Evolutionary conservation across 495 filamentous ascomycete species (phyloP), one percentile per base, ranked within the genome.

Genomic region (Lichina pygmaea): DNA sequence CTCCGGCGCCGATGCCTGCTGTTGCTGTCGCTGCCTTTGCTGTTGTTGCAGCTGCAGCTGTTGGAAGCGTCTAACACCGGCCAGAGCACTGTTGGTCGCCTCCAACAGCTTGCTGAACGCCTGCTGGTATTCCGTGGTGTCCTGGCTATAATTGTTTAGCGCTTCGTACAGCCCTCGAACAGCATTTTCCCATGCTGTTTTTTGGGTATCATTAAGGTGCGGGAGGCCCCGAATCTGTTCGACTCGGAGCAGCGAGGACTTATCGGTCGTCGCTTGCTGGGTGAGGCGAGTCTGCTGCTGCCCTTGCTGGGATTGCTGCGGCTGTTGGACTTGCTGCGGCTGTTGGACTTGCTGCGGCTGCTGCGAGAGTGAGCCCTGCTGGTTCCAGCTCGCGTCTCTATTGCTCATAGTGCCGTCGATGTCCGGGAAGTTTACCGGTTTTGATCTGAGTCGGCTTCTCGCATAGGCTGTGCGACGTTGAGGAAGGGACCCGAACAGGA

Each of bases 1-100:
- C 45, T 53, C 62, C 44, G 60, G 46, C 64, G 38, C 45, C 38
- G 34, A 46, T 45, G 13, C 44, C 41, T 53, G 54, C 24, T 44
- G 49, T 24, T 16, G 46, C 32, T 50, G 54, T 44, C 45, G 57
- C 34, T 49, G 59, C 8, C 43, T 54, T 30, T 53, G 60, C 34
- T 48, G 30, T 30, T 48, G 46, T 33, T 47, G 45, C 8, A 48
- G 45, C 15, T 3, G 34, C 17, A 6, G 45, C 42, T 48, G 46
- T 34, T 48, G 46, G 9, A 17, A 9, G n/a, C 47, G 48, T 30
- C 36, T 49, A 3, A 47, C 11, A 6, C 30, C 33, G 36, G 8
- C 3, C 46, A 15, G 6, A 16, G 46, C 41, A 12, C 10, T 49
- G n/a, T 12, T 6, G 6, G 44, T 33, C 17, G 41, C 34, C 30